Evolutionary conservation across 2,329 filamentous ascomycete genomes (phyloP), one percentile per base, ranked within the genome.

Genomic region (Bipolaris victoriae): DNA sequence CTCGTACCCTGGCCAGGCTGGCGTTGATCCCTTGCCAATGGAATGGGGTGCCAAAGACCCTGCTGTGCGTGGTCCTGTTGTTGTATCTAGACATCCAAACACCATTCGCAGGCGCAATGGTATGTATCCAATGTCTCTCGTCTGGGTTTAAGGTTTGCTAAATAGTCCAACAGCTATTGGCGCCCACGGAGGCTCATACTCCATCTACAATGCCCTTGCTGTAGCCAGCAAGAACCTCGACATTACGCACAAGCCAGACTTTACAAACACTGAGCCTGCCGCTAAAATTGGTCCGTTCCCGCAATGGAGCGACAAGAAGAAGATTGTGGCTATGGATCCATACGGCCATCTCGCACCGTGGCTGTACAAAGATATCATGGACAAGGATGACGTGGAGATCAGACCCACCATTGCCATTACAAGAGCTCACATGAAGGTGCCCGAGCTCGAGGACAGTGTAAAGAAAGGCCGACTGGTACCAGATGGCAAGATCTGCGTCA

Each of bases 281-380:
- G 91, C 87, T 20, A 86, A 89, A 51, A 91, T 98, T 72, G 92
- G 92, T 0, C 92, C 91, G 7, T 96, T 96, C 68, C 88, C 91
- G 7, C 87, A 95, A 78, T 99, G 94, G 94, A 86, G 85, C 24
- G 91, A 96, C 73, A 86, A 85, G 70, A 92, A 91, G 77, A 98
- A 97, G 82, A 98, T 99, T 62, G 94, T 98, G 13, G 91, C 94
- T 16, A 97, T 99, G 92, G 95, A 98, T 73, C 94, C 94, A 0
- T 91, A 90, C 76, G 94, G 95, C 6, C 95, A 98, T 79, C 81
- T 97, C 58, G 86, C 89, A 7, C 91, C 91, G 7, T 93, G 89
- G 88, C 79, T 96, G 39, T 96, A 89, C 80, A 90, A 90, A 63
- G 87, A 94, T 61, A 83, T 86, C 44, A 92, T 95, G 68, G 83